A percentile compares a stretch with the other conserved stretches of the same genome.
Evolutionary conservation across 352 stramenopile species (phyloP).

Genomic region (Phytophthora hybrid): DNA sequence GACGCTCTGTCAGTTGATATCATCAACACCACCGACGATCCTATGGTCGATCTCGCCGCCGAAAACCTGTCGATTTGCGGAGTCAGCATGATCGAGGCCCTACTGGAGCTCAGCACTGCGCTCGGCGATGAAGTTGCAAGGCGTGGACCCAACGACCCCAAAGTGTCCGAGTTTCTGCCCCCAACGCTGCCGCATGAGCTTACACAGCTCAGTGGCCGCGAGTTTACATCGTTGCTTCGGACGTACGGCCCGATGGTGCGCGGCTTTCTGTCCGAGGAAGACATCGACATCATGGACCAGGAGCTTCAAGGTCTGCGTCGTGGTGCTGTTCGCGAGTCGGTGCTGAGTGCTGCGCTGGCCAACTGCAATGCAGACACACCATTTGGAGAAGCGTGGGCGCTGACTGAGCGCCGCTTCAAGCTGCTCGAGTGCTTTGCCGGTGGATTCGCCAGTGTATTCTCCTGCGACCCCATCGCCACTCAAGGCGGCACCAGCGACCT

Average conservation of each 20-base stretch:
- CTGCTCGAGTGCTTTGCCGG: conserved; percentile 66
- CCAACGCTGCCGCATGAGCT: conserved; percentile 63
- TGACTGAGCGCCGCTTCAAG: conserved; percentile 48
- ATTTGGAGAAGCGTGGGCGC: conserved; percentile 58
- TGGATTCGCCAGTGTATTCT: conserved; percentile 61
- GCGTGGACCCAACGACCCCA: conserved; percentile 5
- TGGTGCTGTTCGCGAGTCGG: conserved; percentile 29
- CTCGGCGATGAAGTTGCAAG: conserved; percentile 22
- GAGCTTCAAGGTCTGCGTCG: conserved; percentile 43
- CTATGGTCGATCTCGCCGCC: conserved; percentile 43
- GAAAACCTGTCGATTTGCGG: conserved; percentile 49
- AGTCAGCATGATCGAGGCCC: conserved; percentile 51
- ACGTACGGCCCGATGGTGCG: conserved; percentile 42
- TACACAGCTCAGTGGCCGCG: conserved; percentile 50
- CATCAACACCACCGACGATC: conserved; percentile 38
- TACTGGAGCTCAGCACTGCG: conserved; percentile 43
- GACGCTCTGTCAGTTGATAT: conserved; percentile 34
- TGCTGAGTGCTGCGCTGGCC: conserved; percentile 27
- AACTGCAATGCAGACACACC: conserved; percentile 34
- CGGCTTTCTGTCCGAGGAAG: conserved; percentile 37
- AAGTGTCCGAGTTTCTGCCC: conserved; percentile 35
- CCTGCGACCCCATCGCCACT: conserved; percentile 18
- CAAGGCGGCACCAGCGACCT: conserved; percentile 28
- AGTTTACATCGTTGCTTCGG: conserved; percentile 62
- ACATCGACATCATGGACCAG: conserved; percentile 44